A percentile compares a stretch with the other conserved stretches of the same genome.
Conservation (phyloP, 2,329 filamentous ascomycete genomes). For the Penicillium sp. region DNA sequence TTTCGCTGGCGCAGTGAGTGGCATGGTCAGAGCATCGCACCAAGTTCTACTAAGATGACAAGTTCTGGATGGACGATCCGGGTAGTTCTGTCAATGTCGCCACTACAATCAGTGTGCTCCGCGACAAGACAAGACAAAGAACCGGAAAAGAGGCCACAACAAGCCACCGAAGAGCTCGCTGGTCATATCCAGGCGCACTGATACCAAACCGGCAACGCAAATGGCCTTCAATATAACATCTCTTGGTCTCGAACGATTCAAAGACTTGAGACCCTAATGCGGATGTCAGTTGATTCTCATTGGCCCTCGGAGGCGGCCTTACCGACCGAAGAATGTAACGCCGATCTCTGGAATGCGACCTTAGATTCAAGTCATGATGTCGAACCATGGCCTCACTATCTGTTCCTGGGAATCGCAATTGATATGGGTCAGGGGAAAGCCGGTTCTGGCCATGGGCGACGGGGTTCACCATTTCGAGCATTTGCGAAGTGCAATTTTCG, state of each 20-base stretch:
- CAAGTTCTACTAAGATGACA: slow-evolving; percentile 4
- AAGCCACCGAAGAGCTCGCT: too few species aligned
- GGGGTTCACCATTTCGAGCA: too few species aligned
- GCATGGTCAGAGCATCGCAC: slow-evolving; percentile 1
- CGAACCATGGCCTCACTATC: not conserved
- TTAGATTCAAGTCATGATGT: slow-evolving; percentile 6
- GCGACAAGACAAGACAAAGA: slow-evolving; percentile 1
- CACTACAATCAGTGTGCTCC: slow-evolving; percentile 8
- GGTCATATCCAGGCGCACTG: too few species aligned
- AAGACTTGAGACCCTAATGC: slow-evolving; percentile 3
- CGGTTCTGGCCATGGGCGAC: not conserved
- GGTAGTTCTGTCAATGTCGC: not conserved
- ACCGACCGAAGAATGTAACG: slow-evolving; percentile 19
- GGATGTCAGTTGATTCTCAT: not conserved
- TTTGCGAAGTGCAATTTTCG: too few species aligned
- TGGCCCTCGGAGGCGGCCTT: slow-evolving; percentile 8
- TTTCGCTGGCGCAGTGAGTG: slow-evolving; percentile 8
- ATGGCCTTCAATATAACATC: not conserved
- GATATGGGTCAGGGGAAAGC: not conserved
- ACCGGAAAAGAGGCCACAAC: not conserved
- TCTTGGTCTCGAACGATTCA: too few species aligned
- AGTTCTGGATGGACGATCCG: slow-evolving; percentile 8
- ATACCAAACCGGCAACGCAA: too few species aligned
- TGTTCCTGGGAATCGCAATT: not conserved
- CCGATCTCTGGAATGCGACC: slow-evolving; percentile 14